Evolutionary conservation across 1,284 basidiomycete genomes (phyloP), one percentile per base, ranked within the genome.

Genomic region (Mycosarcoma mackinlayi): DNA sequence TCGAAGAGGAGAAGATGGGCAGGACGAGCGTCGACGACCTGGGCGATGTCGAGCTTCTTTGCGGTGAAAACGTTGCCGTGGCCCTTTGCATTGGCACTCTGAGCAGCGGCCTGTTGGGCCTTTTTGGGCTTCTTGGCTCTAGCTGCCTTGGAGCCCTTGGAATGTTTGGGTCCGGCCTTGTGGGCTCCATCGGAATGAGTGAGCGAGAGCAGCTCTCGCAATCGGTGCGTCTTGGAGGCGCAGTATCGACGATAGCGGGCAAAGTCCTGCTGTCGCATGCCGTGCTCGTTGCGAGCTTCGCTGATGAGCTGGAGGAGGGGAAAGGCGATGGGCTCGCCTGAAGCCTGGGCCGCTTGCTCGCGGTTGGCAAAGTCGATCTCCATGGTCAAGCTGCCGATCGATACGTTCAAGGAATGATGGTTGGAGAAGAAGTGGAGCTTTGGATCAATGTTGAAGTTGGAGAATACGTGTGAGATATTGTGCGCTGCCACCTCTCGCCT

Each of bases 271-370:
- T 92, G 94, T 62, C 94, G 89, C 73, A 95, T 85, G 21, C 94
- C 94, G 82, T 95, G 94, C 27, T 92, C 90, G 74, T 87, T 93
- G 59, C 94, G 89, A 79, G 96, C 93, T 82, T 93, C 90, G 82
- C 93, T 94, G 52, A 89, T 88, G 61, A 93, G 86, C 81, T 90
- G 88, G 38, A 96, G 86, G 25, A 92, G 92, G 91, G 73, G 42
- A 46, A 79, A 60, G 24, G 70, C 54, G 46, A 82, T 60, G 16
- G 47, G 33, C 5, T 46, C 51, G 45, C 57, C 56, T 9, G 46
- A 63, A 1, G 56, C 49, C 53, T 58, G 42, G 21, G 53, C 41
- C 23, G 30, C 60, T 34, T 67, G 44, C 3, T 63, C 69, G 23
- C 47, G 47, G 16, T 57, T 62, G 27, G 69, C 37, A 6, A 67